phyloP scores from a whole-genome alignment of 1,139 yeast genomes.

The Entelexis sorbosivorans region DNA sequence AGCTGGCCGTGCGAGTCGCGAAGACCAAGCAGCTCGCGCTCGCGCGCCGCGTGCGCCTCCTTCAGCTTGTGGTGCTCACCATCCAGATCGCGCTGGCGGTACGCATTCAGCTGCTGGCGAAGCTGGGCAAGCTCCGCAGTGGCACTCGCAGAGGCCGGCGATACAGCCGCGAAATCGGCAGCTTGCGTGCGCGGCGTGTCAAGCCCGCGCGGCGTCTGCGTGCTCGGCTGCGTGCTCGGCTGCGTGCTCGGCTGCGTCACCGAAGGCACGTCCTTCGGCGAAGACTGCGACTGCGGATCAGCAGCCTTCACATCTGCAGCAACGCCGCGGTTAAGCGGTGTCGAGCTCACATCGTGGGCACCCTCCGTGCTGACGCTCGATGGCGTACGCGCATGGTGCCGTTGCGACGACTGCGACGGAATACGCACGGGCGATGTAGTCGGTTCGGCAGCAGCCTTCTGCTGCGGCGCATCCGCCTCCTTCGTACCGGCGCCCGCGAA shows the following conservation, averaged over 20 bases:
- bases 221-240: not conserved
- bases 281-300: not conserved
- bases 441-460: too few species aligned
- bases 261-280: not conserved
- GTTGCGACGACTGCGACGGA: not conserved
- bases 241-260: not conserved
- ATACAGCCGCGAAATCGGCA: not conserved
- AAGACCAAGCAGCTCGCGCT: slow-evolving; percentile 14
- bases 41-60: slow-evolving; percentile 7
- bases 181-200: not conserved
- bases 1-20: slow-evolving; percentile 13
- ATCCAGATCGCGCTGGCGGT: slow-evolving; percentile 20
- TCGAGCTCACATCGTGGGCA: not conserved
- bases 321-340: not conserved
- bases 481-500: not conserved
- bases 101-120: slow-evolving; percentile 14
- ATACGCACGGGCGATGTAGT: not conserved
- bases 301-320: not conserved
- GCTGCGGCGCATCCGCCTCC: not conserved
- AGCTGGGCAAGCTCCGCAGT: slow-evolving; percentile 15
- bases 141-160: slow-evolving; percentile 17
- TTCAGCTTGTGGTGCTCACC: slow-evolving; percentile 15
- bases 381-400: not conserved
- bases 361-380: not conserved
- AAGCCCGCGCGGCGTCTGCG: not conserved